These are phyloP conservation scores for Wickerhamomyces bovis DNA, from an alignment of 805 yeast genomes.

Conservation along the genomic window DNA sequence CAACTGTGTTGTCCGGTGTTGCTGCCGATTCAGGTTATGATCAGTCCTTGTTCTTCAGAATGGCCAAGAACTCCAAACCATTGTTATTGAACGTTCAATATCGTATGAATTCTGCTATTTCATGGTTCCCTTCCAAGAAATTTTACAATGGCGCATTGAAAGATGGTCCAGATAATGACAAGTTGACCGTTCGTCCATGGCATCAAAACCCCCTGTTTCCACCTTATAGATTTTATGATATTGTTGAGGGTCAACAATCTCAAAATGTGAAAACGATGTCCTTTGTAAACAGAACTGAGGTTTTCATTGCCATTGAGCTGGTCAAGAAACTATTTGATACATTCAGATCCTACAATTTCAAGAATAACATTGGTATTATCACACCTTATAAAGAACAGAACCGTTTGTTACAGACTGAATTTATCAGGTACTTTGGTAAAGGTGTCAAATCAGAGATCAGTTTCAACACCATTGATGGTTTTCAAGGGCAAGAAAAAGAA, in stretches of 20 bases:
- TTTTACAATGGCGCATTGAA: slow-evolving; percentile 68
- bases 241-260: slow-evolving; percentile 56
- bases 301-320: slow-evolving; percentile 64
- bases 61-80: slow-evolving; percentile 62
- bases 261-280: slow-evolving; percentile 64
- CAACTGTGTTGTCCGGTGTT: slow-evolving; percentile 85
- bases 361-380: slow-evolving; percentile 79
- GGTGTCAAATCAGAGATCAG: slow-evolving; percentile 61
- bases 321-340: slow-evolving; percentile 44
- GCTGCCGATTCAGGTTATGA: slow-evolving; percentile 81
- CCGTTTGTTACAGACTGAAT: slow-evolving; percentile 46
- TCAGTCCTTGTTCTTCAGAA: slow-evolving; percentile 88
- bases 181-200: slow-evolving; percentile 64
- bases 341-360: slow-evolving; percentile 45
- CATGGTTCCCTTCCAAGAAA: slow-evolving; percentile 77
- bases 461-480: slow-evolving; percentile 95
- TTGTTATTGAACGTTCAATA: slow-evolving; percentile 84
- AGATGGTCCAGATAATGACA: slow-evolving; percentile 75
- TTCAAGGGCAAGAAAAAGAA: slow-evolving; percentile 97
- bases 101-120: slow-evolving; percentile 95
- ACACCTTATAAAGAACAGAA: slow-evolving; percentile 95
- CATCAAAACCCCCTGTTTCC: slow-evolving; percentile 50
- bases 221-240: slow-evolving; percentile 78
- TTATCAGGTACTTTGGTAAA: slow-evolving; percentile 56
- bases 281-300: slow-evolving; percentile 64